These are phyloP conservation scores for Avena sativa DNA, from an alignment of 176 grass and related monocot genomes.

Conservation along the genomic window DNA sequence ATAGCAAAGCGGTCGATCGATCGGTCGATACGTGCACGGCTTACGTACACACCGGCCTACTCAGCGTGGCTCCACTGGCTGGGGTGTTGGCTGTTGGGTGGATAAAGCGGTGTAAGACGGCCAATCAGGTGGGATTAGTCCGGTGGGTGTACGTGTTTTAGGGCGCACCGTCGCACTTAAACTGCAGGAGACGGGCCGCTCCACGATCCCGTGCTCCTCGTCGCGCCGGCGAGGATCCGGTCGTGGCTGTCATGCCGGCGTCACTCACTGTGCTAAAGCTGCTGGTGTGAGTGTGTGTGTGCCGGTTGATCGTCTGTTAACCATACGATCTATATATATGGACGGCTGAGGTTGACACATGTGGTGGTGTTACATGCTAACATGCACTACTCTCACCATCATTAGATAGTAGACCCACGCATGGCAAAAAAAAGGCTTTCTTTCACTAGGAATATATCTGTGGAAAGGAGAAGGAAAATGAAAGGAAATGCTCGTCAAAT, in stretches of 20 bases:
- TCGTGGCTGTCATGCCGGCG: constrained; percentile 44
- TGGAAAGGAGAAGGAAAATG: background rate
- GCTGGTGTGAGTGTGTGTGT: constrained; percentile 37
- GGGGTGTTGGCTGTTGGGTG: constrained; percentile 29
- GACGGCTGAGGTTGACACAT: constrained; percentile 14
- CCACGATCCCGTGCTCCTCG: constrained; percentile 37
- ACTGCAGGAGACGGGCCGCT: constrained; percentile 26
- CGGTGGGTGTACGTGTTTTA: constrained; percentile 46
- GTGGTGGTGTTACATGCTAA: background rate
- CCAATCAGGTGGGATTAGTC: constrained; percentile 46
- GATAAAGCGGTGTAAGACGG: background rate
- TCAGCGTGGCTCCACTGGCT: constrained; percentile 46
- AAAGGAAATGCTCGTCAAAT: background rate
- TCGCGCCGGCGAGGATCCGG: constrained; percentile 48
- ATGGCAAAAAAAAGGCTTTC: background rate
- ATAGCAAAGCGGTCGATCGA: background rate
- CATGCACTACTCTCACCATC: background rate
- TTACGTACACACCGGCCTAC: background rate
- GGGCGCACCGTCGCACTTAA: constrained; percentile 55
- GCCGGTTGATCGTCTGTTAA: constrained; percentile 16
- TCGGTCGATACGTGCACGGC: background rate
- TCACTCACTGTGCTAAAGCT: background rate
- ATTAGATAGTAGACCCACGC: background rate
- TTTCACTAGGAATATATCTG: background rate
- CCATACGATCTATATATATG: background rate